Base-by-base conservation (phyloP, 2,329 filamentous ascomycete genomes). In the Calonectria ilicicola region DNA sequence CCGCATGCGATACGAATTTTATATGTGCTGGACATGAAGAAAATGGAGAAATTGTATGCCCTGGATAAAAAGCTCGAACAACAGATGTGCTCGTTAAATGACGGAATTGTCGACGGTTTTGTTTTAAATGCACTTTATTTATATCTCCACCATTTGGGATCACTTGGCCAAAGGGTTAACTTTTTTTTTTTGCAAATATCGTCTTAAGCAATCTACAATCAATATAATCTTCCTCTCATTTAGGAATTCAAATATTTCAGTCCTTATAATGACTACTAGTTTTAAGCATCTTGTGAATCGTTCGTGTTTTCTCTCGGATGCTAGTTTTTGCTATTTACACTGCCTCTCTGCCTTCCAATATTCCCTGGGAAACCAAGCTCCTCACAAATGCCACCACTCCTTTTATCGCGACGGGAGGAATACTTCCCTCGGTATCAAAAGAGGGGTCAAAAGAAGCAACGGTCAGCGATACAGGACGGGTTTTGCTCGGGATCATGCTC, bases 361-460 rank as follows among this genome's bases (percentile, higher is more conserved):
- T 4, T 6, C 76, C 74, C 12, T 65, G 51, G 23, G 70, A 67
- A 49, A 75, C 47, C 44, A 78, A 47, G 21, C 65, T 49, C 27
- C 65, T 63, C 3, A 75, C n/a, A 69, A 78, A 78, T 15, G 68
- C 42, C 68, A 75, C 42, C 26, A 40, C 23, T 1, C 56, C 69
- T 21, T 64, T 74, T 14, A 78, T 71, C 12, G 76, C 74, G 8
- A 76, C 72, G n/a, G 72, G 69, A 1, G 73, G 68, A n/a, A 80
- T 76, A 14, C 38, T 69, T 4, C 68, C 72, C 1, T 66, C 42
- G 2, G 47, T 29, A 14, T 79, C 78, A 69, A 73, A 77, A 2
- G 62, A 70, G 17, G 78, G 79, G 38, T 79, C 79, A 65, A 73
- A 79, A 0, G 78, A 80, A 2, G 79, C 77, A 49, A 78, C 32